Evolutionary conservation across 805 yeast genomes (phyloP), one percentile per base, ranked within the genome.

Genomic region (Naumovozyma baii): DNA sequence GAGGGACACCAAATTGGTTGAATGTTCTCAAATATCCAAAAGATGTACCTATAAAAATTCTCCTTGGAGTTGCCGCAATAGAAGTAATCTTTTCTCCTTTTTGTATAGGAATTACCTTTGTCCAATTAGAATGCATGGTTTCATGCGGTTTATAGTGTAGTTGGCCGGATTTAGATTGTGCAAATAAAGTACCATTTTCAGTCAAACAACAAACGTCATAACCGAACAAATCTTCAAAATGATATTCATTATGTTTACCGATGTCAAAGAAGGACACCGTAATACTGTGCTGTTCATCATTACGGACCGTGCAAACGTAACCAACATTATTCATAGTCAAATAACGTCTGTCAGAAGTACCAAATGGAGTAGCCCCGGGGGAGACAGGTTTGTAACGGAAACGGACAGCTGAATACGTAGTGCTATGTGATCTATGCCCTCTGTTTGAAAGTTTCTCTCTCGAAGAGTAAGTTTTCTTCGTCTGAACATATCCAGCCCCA

Each of bases 301-400:
- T 78, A 44, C 73, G 71, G 10, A 84, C 92, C 0, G 86, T 69
- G 76, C 94, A 83, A 0, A 79, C 81, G 55, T 84, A 83, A 0
- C 96, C 98, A 20, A 78, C 64, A 8, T 80, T 68, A 50, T 84
- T 84, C 71, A 88, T 84, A 16, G 86, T 76, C 31, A 90, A 62
- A 51, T 86, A 88, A 39, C 95, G 69, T 59, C 90, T 73, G 38
- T 76, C 74, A 3, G 64, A 67, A 38, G 65, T 63, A 25, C 62
- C 61, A 81, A 88, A 87, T 0, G 95, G 95, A 0, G 97, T 90
- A 5, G 82, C 74, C 1, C 97, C 97, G 1, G 85, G 83, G 3
- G 94, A 85, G 49, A 78, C 81, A 0, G 96, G 88, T 34, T 63
- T 66, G 20, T 77, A 51, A 7, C 63, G 65, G 36, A 63, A 65